phyloP scores from a whole-genome alignment of 345 rosid genomes.

The Arabidopsis thaliana region TAIR10.1 NC_003074.8:17549001-17549500 shows the following conservation, averaged over 20 bases:
- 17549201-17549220: conserved; percentile 78
- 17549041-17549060: background rate
- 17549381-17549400: background rate
- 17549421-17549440: background rate
- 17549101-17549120: background rate
- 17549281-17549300: conserved; percentile 91
- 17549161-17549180: conserved; percentile 47
- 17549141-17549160: conserved; percentile 25
- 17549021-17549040: background rate
- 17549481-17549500: background rate
- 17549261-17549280: conserved; percentile 83
- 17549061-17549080: background rate
- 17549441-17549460: background rate
- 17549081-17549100: background rate
- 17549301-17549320: conserved; percentile 93
- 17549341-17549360: background rate
- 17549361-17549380: background rate
- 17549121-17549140: background rate
- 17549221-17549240: conserved; percentile 63
- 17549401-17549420: background rate
- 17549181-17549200: conserved; percentile 71
- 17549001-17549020: background rate
- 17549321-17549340: conserved; percentile 75
- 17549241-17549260: conserved; percentile 80
- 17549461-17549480: background rate